Evolutionary conservation across 2,329 filamentous ascomycete genomes (phyloP).

Genomic region (Xylariaceae sp.): DNA sequence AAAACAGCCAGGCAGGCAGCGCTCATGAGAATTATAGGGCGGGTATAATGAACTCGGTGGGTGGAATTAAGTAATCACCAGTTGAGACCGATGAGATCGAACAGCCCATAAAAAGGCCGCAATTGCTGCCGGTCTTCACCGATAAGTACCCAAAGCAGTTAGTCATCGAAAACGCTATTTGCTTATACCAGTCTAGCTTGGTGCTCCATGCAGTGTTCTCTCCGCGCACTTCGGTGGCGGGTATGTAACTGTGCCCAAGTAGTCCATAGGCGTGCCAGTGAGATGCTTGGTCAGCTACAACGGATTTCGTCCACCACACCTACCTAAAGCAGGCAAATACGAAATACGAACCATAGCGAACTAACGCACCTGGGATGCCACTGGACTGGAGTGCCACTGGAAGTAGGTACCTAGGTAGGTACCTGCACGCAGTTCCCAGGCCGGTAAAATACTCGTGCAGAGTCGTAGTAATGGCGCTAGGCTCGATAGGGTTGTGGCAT

Average conservation of each 20-base stretch:
- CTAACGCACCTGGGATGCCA: too few relatives aligned
- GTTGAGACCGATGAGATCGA: slow-evolving; percentile 9
- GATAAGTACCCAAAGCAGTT: slow-evolving; percentile 12
- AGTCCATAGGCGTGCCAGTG: not conserved
- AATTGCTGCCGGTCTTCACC: slow-evolving; percentile 9
- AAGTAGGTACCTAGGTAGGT: not conserved
- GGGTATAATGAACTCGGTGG: slow-evolving; percentile 4
- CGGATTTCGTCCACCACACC: not conserved
- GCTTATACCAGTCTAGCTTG: not conserved
- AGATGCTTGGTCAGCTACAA: not conserved
- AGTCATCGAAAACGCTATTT: slow-evolving; percentile 1
- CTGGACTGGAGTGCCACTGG: too few relatives aligned
- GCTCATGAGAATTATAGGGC: slow-evolving; percentile 7
- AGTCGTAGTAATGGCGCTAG: too few relatives aligned
- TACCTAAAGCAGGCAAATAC: not conserved
- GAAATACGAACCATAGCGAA: too few relatives aligned
- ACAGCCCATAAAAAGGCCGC: slow-evolving; percentile 15
- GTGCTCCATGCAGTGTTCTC: too few relatives aligned
- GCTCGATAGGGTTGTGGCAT: too few relatives aligned
- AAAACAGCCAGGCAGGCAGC: slow-evolving; percentile 12
- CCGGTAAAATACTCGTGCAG: too few relatives aligned
- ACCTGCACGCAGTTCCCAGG: not conserved
- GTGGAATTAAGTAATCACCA: slow-evolving; percentile 15
- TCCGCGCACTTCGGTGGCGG: too few relatives aligned
- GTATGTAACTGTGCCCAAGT: too few relatives aligned